Conservation (phyloP, 73 alveolate species). For the Paramecium tetraurelia region DNA sequence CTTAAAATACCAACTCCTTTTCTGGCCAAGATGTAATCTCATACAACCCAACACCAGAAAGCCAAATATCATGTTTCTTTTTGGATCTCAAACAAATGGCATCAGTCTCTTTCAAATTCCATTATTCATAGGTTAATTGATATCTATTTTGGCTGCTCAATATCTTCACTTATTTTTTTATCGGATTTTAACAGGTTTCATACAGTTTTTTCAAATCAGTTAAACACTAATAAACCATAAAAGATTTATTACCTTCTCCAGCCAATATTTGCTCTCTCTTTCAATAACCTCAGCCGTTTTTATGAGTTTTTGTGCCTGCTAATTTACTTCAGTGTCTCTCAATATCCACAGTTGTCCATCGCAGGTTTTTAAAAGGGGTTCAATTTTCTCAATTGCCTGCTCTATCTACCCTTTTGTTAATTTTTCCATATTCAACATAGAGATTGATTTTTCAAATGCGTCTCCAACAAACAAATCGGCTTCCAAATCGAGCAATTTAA, state of each 20-base stretch:
- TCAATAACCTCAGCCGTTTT: slow-evolving; percentile 15
- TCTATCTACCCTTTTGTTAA: background rate
- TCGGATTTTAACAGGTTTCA: background rate
- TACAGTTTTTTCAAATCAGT: background rate
- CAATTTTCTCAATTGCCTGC: background rate
- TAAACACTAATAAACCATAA: background rate
- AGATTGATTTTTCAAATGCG: slow-evolving; percentile 31
- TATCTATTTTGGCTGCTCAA: background rate
- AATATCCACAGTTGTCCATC: slow-evolving; percentile 32
- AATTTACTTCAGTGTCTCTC: slow-evolving; percentile 31
- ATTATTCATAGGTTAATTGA: slow-evolving; percentile 18
- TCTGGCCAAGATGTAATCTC: slow-evolving; percentile 28
- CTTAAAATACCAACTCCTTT: background rate
- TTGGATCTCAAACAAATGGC: slow-evolving; percentile 29
- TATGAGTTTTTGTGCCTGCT: background rate
- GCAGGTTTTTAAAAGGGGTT: slow-evolving; percentile 17
- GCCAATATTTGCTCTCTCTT: slow-evolving; percentile 38
- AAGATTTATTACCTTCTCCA: background rate
- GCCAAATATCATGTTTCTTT: slow-evolving; percentile 36
- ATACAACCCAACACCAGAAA: slow-evolving; percentile 38
- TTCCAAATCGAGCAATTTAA: background rate
- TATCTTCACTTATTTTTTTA: background rate
- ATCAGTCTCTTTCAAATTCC: slow-evolving; percentile 41
- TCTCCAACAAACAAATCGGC: slow-evolving; percentile 49
- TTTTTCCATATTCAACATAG: background rate